Percentiles rank a stretch among this genome's conserved stretches.
phyloP scores from a whole-genome alignment of 192 early-diverging fungal species.

The Backusella psychrophila region DNA sequence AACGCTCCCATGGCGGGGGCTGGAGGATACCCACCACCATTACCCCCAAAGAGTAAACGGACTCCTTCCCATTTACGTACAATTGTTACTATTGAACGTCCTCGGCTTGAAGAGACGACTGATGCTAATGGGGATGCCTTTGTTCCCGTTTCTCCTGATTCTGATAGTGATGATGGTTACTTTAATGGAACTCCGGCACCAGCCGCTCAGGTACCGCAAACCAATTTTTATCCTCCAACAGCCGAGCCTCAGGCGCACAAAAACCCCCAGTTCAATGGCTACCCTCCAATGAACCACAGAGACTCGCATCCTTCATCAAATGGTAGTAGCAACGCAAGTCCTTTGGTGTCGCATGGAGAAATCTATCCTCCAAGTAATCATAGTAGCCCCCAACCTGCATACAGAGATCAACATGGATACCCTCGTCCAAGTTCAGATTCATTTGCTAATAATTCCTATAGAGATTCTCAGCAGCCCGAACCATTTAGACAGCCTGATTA shows the following conservation, averaged over 20 bases:
- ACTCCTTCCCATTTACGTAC: not conserved
- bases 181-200: not conserved
- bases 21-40: not conserved
- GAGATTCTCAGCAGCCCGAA: not conserved
- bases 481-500: not conserved
- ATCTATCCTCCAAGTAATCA: not conserved
- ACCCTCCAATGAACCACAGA: not conserved
- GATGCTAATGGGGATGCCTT: not conserved
- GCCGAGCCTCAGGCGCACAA: not conserved
- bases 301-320: not conserved
- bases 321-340: not conserved
- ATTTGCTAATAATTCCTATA: not conserved
- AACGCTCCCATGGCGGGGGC: not conserved
- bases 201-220: not conserved
- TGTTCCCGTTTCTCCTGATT: constrained; percentile 13
- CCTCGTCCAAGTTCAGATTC: not conserved
- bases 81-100: constrained; percentile 8
- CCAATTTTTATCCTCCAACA: not conserved
- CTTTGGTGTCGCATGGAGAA: not conserved
- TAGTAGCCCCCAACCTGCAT: not conserved
- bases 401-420: not conserved
- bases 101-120: not conserved
- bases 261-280: not conserved
- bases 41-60: not conserved
- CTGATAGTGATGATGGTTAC: constrained; percentile 6